Conservation (phyloP, 2,329 filamentous ascomycete genomes). For the Aspergillus sp. region DNA sequence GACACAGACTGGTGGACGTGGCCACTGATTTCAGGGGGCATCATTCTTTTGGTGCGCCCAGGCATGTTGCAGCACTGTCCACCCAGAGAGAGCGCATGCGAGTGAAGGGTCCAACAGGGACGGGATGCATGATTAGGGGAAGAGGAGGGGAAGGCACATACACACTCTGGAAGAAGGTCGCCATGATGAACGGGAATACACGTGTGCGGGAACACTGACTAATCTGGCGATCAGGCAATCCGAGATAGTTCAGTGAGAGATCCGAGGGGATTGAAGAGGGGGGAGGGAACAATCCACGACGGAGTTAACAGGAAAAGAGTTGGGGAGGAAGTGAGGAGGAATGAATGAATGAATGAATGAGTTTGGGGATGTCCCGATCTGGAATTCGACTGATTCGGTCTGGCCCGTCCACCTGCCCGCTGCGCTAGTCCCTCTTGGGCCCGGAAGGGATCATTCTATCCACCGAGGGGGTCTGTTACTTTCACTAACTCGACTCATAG, state of each 20-base stretch:
- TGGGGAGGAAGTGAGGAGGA: background rate
- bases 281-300: background rate
- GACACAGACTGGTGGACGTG: background rate
- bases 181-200: slow-evolving; percentile 36
- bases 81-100: slow-evolving; percentile 23
- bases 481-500: background rate
- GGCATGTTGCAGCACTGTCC: background rate
- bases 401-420: slow-evolving; percentile 23
- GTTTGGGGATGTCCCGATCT: background rate
- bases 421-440: slow-evolving; percentile 25
- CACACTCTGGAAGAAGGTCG: slow-evolving; percentile 54
- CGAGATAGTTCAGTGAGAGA: background rate
- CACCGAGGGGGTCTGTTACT: background rate
- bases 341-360: slow-evolving; percentile 10
- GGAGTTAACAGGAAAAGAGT: slow-evolving; percentile 4
- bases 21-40: slow-evolving; percentile 1
- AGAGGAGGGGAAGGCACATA: slow-evolving; percentile 36
- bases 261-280: slow-evolving; percentile 3
- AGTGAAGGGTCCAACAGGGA: slow-evolving; percentile 24
- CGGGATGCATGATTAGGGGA: slow-evolving; percentile 15
- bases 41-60: background rate
- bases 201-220: background rate
- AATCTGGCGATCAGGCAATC: background rate
- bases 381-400: slow-evolving; percentile 14
- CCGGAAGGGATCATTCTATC: slow-evolving; percentile 28